Conservation (phyloP, 164 flowering plant genomes). For the Hamamelis virginiana region DNA sequence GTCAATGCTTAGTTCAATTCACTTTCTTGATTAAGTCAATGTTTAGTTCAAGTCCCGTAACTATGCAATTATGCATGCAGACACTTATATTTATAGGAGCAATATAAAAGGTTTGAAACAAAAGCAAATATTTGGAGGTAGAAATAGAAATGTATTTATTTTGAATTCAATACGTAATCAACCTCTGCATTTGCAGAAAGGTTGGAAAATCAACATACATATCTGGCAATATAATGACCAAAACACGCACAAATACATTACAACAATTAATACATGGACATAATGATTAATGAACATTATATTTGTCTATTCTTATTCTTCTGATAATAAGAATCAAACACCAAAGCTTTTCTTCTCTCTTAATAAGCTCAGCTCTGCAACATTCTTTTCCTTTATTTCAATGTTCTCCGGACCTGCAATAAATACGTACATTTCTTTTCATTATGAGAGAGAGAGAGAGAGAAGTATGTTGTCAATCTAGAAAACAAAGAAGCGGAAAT, state of each 20-base stretch:
- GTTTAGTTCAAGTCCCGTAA: too few relatives aligned
- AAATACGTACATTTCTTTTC: too few relatives aligned
- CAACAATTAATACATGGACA: not conserved
- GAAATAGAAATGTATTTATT: not conserved
- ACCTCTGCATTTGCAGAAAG: not conserved
- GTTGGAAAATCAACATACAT: not conserved
- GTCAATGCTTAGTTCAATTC: too few relatives aligned
- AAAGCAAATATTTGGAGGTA: not conserved
- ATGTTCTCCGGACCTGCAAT: not conserved
- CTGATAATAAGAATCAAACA: constrained; percentile 4
- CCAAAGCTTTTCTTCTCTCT: not conserved
- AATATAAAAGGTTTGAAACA: too few relatives aligned
- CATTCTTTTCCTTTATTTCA: not conserved
- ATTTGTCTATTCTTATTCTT: not conserved
- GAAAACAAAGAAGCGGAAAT: too few relatives aligned
- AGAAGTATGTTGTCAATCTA: too few relatives aligned
- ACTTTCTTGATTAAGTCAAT: too few relatives aligned
- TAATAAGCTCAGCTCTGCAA: too few relatives aligned
- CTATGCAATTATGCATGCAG: too few relatives aligned
- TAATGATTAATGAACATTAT: not conserved
- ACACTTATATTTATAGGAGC: too few relatives aligned
- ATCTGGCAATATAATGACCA: not conserved
- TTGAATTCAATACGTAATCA: not conserved
- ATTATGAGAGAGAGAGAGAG: too few relatives aligned
- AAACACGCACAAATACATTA: not conserved